These are phyloP conservation scores for Phytophthora litchii DNA, from an alignment of 352 stramenopile species.

Conservation along the genomic window DNA sequence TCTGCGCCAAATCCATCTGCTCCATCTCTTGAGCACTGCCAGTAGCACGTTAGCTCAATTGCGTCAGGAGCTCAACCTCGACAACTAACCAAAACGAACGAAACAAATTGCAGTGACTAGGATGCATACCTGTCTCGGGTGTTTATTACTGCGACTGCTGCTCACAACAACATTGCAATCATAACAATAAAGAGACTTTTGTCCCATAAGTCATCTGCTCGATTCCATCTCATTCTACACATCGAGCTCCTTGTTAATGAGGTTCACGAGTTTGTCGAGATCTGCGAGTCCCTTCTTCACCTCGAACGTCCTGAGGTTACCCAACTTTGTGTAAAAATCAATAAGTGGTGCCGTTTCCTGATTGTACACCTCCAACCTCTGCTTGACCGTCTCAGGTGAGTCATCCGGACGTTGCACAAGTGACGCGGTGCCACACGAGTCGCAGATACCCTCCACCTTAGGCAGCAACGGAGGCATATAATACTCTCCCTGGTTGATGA, in stretches of 20 bases:
- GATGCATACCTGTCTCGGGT: slow-evolving; percentile 20
- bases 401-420: slow-evolving; percentile 88
- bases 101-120: slow-evolving; percentile 1
- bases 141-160: slow-evolving; percentile 22
- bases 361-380: slow-evolving; percentile 90
- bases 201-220: not conserved
- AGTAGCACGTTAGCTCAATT: slow-evolving; percentile 26
- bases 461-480: slow-evolving; percentile 91
- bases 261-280: slow-evolving; percentile 72
- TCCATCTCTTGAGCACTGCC: slow-evolving; percentile 27
- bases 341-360: slow-evolving; percentile 87
- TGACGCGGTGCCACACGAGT: slow-evolving; percentile 72
- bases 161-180: slow-evolving; percentile 10
- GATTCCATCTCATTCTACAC: slow-evolving; percentile 44
- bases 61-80: slow-evolving; percentile 20
- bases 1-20: slow-evolving; percentile 25
- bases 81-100: slow-evolving; percentile 18
- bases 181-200: slow-evolving; percentile 17
- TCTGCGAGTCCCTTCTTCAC: slow-evolving; percentile 88
- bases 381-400: slow-evolving; percentile 74
- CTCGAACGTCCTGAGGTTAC: slow-evolving; percentile 82
- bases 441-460: slow-evolving; percentile 82
- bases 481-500: slow-evolving; percentile 87
- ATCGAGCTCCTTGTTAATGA: slow-evolving; percentile 70
- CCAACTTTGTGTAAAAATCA: slow-evolving; percentile 85